Conservation (phyloP, 2,329 filamentous ascomycete species). For the Hypoxylon sp. region DNA sequence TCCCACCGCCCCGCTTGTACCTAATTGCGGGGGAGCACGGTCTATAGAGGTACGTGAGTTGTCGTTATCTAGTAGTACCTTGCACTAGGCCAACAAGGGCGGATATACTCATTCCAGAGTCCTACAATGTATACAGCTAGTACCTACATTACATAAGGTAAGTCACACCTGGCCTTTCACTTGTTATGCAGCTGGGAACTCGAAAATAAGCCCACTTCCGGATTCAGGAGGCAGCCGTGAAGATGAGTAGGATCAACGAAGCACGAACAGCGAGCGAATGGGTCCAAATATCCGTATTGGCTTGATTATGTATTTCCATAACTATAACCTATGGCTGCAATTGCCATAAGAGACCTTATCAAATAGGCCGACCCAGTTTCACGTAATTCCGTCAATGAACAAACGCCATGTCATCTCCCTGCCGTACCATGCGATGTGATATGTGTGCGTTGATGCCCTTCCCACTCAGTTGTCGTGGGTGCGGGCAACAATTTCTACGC, state of each 20-base stretch:
- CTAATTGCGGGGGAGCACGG: slow-evolving; percentile 26
- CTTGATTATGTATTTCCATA: slow-evolving; percentile 31
- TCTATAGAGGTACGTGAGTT: slow-evolving; percentile 1
- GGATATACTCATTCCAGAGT: neutral
- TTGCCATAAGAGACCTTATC: slow-evolving; percentile 38
- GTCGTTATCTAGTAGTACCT: neutral
- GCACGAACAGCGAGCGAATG: neutral
- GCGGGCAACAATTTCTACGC: slow-evolving; percentile 39
- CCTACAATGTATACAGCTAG: neutral
- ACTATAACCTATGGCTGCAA: slow-evolving; percentile 33
- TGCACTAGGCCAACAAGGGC: neutral
- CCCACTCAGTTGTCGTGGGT: slow-evolving; percentile 30
- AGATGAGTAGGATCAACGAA: neutral
- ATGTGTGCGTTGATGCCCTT: slow-evolving; percentile 35
- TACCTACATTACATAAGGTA: neutral
- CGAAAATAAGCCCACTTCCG: neutral
- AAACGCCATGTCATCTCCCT: slow-evolving; percentile 52
- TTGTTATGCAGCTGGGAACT: neutral
- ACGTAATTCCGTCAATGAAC: slow-evolving; percentile 47
- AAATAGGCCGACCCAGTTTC: slow-evolving; percentile 42
- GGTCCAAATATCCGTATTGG: slow-evolving; percentile 2
- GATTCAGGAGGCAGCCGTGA: neutral
- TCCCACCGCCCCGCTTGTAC: slow-evolving; percentile 13
- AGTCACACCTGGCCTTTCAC: neutral
- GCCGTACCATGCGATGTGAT: slow-evolving; percentile 45